Evolutionary conservation across 257 asterid species (phyloP), one percentile per base, ranked within the genome.

Genomic region (Coffea eugenioides): DNA sequence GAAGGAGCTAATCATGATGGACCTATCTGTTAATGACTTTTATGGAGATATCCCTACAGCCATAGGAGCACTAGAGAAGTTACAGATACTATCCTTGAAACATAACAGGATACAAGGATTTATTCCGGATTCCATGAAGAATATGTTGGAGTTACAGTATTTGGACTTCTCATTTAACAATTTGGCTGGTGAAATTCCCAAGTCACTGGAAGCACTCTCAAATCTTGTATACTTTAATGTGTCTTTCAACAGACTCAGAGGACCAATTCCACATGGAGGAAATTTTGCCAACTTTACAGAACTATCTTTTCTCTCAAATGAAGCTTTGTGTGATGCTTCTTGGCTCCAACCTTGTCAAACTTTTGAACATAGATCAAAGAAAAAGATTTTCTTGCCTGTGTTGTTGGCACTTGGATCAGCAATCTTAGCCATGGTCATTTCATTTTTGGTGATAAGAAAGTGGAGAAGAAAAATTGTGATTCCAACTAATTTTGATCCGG

Each of bases 121-220:
- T 2, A 76, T 76, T 25, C 71, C 79, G 14, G 79, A 76, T 21
- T 39, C 52, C 10, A 41, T 76, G 45, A 49, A 51, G 14, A 43
- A 23, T 9, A 34, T 76, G 57, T 11, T 76, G 36, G 31, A 5
- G 21, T 76, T 76, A 51, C 36, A 76, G 9, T 12, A 27, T 5
- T 61, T 36, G 59, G 66, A 52, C 34, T 3, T 66, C 2, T 66
- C 71, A 66, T 66, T 66, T 14, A 66, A 66, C 6, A 31, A 3
- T 66, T 31, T 66, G 21, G 45, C 0, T 27, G 71, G 71, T 66
- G 23, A 0, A 66, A 66, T 66, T 66, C 71, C 71, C 9, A 66
- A 1, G 1, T 66, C 71, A 13, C 10, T 66, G 0, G 71, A 31
- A 34, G 45, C 2, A 31, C 69, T 65, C 23, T 66, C 23, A 0